Evolutionary conservation across 345 rosid genomes (phyloP), one percentile per base, ranked within the genome.

Genomic region (Cochlearia excelsa): DNA sequence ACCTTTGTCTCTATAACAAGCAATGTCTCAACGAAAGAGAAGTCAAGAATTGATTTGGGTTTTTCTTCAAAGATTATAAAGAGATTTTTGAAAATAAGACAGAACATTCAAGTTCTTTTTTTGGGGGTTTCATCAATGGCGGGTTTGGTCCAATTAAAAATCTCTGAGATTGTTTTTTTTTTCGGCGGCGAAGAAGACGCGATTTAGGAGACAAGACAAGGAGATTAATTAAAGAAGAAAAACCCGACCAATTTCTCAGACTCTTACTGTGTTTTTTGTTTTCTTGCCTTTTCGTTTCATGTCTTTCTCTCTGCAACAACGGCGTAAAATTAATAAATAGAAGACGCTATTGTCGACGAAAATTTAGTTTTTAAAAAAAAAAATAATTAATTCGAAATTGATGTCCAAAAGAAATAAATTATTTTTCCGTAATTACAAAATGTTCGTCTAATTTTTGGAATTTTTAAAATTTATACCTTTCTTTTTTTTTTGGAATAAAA

Each of bases 1-100:
- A 81, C 84, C 85, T 87, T 67, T 82, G 80, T 69, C 80, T 82
- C 76, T 49, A 69, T 71, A 80, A 81, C 73, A 84, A 80, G 87
- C 76, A 78, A 72, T 56, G 46, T 45, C 65, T 40, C 30, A 63
- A 39, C 61, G 43, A 59, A 39, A 55, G 43, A 59, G 1, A 68
- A 61, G 60, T 60, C 63, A 79, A 66, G 57, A 61, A 40, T 27
- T 33, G 63, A 62, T 51, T 69, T 40, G 61, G 45, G 42, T 46
- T 42, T 37, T 9, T 57, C 69, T 70, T 70, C 48, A 70, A 57
- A 23, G 10, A 44, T 49, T 53, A 70, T 63, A 4, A 34, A 26
- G 10, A 56, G 33, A 6, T 16, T 16, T 16, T 16, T 16, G n/a
- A 7, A 37, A 41, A 31, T 23, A 16, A 41, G 73, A 61, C 62